Percentiles rank a stretch among this genome's conserved stretches.
Evolutionary conservation across 2,329 filamentous ascomycete species (phyloP).

Genomic region (Cordyceps cicadae): DNA sequence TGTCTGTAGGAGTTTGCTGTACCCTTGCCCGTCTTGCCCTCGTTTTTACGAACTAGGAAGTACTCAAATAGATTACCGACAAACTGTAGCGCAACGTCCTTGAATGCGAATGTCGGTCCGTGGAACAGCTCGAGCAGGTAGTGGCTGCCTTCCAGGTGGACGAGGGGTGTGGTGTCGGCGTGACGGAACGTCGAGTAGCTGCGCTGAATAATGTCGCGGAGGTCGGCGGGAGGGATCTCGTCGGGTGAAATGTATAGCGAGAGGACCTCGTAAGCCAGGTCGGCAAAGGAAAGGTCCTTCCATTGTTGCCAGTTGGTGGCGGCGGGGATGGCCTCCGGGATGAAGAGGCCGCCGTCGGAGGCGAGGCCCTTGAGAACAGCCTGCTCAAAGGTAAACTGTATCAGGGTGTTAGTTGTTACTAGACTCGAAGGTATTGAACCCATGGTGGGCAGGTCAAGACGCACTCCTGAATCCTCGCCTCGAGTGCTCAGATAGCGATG

Average conservation of each 20-base stretch:
- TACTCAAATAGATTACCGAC: constrained; percentile 95
- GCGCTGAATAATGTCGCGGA: constrained; percentile 73
- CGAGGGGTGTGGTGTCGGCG: constrained; percentile 67
- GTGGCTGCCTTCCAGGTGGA: constrained; percentile 66
- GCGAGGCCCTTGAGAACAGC: constrained; percentile 86
- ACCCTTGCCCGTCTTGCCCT: constrained; percentile 54
- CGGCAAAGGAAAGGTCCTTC: constrained; percentile 69
- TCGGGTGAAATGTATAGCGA: constrained; percentile 75
- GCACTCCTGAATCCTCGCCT: constrained; percentile 41
- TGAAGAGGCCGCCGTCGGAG: constrained; percentile 78
- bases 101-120: constrained; percentile 91
- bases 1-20: constrained; percentile 7
- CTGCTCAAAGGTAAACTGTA: constrained; percentile 78
- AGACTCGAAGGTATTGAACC: too few relatives aligned
- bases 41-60: constrained; percentile 67
- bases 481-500: constrained; percentile 45
- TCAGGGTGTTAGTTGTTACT: constrained; percentile 8
- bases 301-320: constrained; percentile 54
- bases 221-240: constrained; percentile 73
- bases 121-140: constrained; percentile 93
- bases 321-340: constrained; percentile 70
- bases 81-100: constrained; percentile 89
- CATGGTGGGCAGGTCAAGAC: constrained; percentile 12
- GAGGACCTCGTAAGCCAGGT: constrained; percentile 78
- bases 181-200: constrained; percentile 87